phyloP scores from a whole-genome alignment of 768 basidiomycete species.

The Terana coerulea region DNA sequence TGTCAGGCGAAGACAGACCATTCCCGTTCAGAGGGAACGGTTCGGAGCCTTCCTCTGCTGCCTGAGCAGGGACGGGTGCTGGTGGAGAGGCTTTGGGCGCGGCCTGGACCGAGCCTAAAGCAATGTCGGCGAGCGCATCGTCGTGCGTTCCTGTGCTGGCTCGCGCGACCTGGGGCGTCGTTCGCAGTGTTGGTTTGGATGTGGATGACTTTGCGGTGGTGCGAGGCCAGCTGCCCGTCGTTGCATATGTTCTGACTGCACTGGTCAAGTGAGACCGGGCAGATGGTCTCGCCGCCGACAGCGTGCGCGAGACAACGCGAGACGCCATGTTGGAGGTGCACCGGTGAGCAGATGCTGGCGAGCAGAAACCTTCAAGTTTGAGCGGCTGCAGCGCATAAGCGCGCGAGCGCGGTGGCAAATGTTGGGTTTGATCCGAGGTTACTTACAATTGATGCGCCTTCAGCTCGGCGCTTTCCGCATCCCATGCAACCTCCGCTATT shows the following conservation, averaged over 20 bases:
- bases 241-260: neutral
- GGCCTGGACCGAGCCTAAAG: neutral
- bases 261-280: neutral
- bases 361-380: neutral
- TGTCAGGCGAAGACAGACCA: neutral
- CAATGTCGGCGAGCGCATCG: neutral
- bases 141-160: neutral
- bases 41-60: neutral
- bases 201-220: neutral
- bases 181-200: conserved; percentile 1
- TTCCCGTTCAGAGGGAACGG: neutral
- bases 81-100: neutral
- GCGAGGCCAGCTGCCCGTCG: neutral
- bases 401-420: too few species aligned
- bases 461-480: too few species aligned
- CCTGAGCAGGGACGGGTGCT: neutral
- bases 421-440: too few species aligned
- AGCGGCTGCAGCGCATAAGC: too few species aligned
- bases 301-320: neutral
- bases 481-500: too few species aligned
- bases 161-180: neutral
- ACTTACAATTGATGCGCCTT: too few species aligned
- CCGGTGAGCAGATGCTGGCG: neutral
- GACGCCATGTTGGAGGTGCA: neutral
- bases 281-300: neutral